Evolutionary conservation across 306 rosid genomes (phyloP).

Genomic region (Ziziphus jujuba): DNA sequence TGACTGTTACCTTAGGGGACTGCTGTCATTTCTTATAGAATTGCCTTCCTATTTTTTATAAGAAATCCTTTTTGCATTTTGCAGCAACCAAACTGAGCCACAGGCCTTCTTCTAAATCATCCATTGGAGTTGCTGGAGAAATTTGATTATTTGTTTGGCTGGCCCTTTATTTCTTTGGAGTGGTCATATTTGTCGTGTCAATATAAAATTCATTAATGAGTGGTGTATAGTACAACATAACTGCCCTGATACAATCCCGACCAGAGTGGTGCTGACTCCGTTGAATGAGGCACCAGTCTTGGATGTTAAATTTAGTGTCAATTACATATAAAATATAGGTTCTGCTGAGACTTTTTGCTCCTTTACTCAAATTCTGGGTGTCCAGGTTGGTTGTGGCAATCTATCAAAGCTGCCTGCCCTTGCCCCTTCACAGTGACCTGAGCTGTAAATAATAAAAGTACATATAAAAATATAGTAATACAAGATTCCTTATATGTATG

Average conservation of each 20-base stretch:
- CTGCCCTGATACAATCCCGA: slow-evolving; percentile 19
- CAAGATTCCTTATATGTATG: slow-evolving; percentile 19
- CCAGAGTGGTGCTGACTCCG: slow-evolving; percentile 28
- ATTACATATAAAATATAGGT: slow-evolving; percentile 26
- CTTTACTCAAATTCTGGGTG: slow-evolving; percentile 34
- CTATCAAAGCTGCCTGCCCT: slow-evolving; percentile 25
- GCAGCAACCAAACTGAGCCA: slow-evolving; percentile 55
- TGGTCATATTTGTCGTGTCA: slow-evolving; percentile 13
- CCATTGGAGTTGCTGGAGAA: slow-evolving; percentile 35
- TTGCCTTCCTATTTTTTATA: slow-evolving; percentile 12
- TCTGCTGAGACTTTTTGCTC: slow-evolving; percentile 12
- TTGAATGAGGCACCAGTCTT: slow-evolving; percentile 28
- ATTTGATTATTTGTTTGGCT: slow-evolving; percentile 6
- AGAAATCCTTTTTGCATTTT: slow-evolving; percentile 24
- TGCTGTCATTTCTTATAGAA: slow-evolving; percentile 6
- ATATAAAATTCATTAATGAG: slow-evolving; percentile 28
- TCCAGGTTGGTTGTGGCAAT: slow-evolving; percentile 39
- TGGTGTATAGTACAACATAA: slow-evolving; percentile 21
- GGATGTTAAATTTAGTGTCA: slow-evolving; percentile 23
- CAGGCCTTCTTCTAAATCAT: slow-evolving; percentile 24
- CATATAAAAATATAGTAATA: slow-evolving; percentile 34
- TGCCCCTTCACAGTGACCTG: slow-evolving; percentile 24
- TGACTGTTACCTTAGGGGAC: not conserved
- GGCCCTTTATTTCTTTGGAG: slow-evolving; percentile 6
- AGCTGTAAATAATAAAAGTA: slow-evolving; percentile 45